phyloP scores from a whole-genome alignment of 2,329 filamentous ascomycete genomes.

The Aaosphaeria pasadenensis region DNA sequence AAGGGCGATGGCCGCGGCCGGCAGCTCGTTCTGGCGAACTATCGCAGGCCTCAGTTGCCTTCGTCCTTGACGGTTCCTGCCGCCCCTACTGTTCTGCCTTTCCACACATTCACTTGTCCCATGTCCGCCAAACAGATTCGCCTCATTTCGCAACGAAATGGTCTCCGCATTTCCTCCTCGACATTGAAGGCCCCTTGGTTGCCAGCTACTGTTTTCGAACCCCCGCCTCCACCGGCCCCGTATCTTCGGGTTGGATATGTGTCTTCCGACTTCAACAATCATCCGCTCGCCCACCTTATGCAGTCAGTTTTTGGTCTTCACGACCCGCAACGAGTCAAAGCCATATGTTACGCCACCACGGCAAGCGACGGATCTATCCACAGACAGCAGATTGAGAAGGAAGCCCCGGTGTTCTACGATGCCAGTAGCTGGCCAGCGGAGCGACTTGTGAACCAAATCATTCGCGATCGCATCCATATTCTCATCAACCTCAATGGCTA shows the following conservation, averaged over 20 bases:
- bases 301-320: constrained; percentile 97
- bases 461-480: constrained; percentile 86
- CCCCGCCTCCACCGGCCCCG: constrained; percentile 76
- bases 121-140: constrained; percentile 88
- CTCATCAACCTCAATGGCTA: constrained; percentile 98
- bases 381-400: constrained; percentile 86
- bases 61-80: constrained; percentile 71
- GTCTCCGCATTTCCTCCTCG: constrained; percentile 85
- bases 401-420: constrained; percentile 88
- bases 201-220: constrained; percentile 74
- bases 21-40: constrained; percentile 57
- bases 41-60: constrained; percentile 72
- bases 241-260: constrained; percentile 92
- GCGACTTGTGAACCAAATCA: constrained; percentile 79
- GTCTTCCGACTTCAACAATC: constrained; percentile 98
- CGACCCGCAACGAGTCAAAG: constrained; percentile 67
- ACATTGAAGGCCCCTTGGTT: constrained; percentile 87
- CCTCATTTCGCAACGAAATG: constrained; percentile 92
- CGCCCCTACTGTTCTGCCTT: constrained; percentile 91
- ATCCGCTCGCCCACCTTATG: constrained; percentile 95
- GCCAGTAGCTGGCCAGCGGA: constrained; percentile 85
- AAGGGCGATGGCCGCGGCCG: constrained; percentile 38
- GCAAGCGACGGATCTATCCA: constrained; percentile 85
- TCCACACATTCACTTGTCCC: constrained; percentile 96
- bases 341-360: constrained; percentile 95